Base-by-base conservation (phyloP, 306 rosid genomes). In the Cucurbita pepo region DNA sequence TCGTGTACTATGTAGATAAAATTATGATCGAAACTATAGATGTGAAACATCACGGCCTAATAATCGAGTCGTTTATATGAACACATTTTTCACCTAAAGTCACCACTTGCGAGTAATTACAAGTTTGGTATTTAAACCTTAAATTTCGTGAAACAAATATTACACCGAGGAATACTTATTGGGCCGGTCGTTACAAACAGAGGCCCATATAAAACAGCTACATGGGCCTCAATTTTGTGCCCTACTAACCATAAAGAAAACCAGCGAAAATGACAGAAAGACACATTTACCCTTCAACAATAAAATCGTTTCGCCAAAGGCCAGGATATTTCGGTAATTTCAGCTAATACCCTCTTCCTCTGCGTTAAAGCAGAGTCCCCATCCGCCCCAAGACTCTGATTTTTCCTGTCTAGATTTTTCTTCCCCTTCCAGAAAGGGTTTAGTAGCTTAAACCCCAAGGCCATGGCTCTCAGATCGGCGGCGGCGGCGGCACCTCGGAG, bases 391-490 rank as follows among this genome's bases (percentile, higher is more conserved):
- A 59, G 12, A 2, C 5, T 58, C 64, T 6, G 18, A 9, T 11
- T 11, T 63, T 8, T 62, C 1, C 1, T 15, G n/a, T 60, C 1
- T 0, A 66, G 19, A 4, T 14, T 22, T 10, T 47, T 15, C 13
- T 8, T 71, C 25, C 58, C 15, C 18, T 74, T 59, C 21, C 34
- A 19, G 76, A 67, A 44, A 77, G 83, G 83, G 81, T 82, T 81
- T 71, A 63, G 22, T 16, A 56, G 76, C 71, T 57, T 72, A 79
- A 81, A 75, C 85, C 88, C 81, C 25, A 56, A 2, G 22, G 72
- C 73, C 74, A 76, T 89, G 89, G 85, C 95, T 75, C 81, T 88
- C 76, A 82, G 93, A 81, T 61, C 81, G 19, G 87, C 86, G 15
- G 91, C 84, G 25, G 81, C 67, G 69, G 86, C 85, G 66, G 85